A percentile compares a stretch with the other conserved stretches of the same genome.
Conservation (phyloP, 1,284 basidiomycete genomes). For the Ustilago sp. region DNA sequence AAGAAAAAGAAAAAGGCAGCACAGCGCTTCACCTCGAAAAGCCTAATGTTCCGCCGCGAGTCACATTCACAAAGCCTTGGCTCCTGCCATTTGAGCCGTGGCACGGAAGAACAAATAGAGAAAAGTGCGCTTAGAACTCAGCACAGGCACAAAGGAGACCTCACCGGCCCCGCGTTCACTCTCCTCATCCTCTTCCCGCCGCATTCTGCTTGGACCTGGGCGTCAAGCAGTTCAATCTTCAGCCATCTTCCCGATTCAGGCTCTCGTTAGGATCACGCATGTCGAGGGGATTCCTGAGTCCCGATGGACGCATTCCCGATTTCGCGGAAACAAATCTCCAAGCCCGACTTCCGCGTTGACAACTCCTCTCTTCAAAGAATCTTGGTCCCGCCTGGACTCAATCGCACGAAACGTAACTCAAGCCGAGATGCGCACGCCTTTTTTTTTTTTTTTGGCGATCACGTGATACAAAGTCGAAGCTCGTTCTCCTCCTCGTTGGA, state of each 20-base stretch:
- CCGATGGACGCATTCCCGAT: neutral
- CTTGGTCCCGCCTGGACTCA: neutral
- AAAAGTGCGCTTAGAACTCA: neutral
- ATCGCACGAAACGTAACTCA: too few relatives aligned
- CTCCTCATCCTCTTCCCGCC: conserved; percentile 10
- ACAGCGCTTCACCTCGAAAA: conserved; percentile 1
- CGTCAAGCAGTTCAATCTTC: neutral
- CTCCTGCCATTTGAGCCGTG: conserved; percentile 3
- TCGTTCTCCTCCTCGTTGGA: neutral
- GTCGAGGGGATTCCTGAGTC: neutral
- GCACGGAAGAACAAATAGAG: neutral
- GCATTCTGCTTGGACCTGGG: neutral
- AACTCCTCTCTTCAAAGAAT: conserved; percentile 20
- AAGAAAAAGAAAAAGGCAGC: neutral
- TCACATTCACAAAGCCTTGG: neutral
- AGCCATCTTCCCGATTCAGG: neutral
- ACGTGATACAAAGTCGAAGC: neutral
- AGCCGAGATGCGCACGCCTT: too few relatives aligned
- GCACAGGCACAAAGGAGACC: neutral
- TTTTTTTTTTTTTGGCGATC: too few relatives aligned
- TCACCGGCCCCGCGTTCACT: conserved; percentile 2
- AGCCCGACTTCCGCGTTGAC: conserved; percentile 10
- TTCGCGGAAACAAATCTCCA: neutral
- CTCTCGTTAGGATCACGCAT: neutral
- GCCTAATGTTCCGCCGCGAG: conserved; percentile 7